Conservation (phyloP, 2,329 filamentous ascomycete species). For the Xylariaceae sp. region DNA sequence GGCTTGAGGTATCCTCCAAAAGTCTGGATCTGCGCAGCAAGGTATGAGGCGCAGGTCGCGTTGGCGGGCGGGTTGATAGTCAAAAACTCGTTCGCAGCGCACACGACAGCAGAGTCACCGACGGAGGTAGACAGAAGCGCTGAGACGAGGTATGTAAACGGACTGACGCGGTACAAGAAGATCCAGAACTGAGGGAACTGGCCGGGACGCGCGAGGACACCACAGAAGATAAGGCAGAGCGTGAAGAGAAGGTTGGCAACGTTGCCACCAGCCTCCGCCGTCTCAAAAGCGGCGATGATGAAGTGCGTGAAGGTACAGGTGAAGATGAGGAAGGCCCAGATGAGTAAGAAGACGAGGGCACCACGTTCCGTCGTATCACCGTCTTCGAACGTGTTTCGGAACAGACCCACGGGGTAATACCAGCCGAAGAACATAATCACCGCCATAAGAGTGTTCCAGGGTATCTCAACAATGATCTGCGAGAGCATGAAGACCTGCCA, state of each 20-base stretch:
- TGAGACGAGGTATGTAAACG: slow-evolving; percentile 68
- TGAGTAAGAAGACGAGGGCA: slow-evolving; percentile 71
- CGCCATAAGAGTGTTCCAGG: slow-evolving; percentile 74
- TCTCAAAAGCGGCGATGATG: slow-evolving; percentile 69
- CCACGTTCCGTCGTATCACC: slow-evolving; percentile 63
- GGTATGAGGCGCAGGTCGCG: slow-evolving; percentile 52
- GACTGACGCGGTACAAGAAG: slow-evolving; percentile 69
- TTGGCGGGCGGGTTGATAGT: slow-evolving; percentile 52
- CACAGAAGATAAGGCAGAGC: slow-evolving; percentile 68
- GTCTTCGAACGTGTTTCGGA: slow-evolving; percentile 60
- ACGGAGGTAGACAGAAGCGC: slow-evolving; percentile 61
- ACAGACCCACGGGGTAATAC: slow-evolving; percentile 81
- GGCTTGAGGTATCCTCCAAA: slow-evolving; percentile 37
- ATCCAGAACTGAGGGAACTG: slow-evolving; percentile 70
- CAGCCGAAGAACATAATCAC: slow-evolving; percentile 74
- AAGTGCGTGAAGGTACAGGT: slow-evolving; percentile 76
- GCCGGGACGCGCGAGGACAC: slow-evolving; percentile 60
- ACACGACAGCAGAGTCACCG: slow-evolving; percentile 54
- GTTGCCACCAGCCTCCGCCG: slow-evolving; percentile 69
- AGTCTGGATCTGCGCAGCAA: slow-evolving; percentile 43
- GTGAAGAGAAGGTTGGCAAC: slow-evolving; percentile 71
- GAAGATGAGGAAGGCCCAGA: slow-evolving; percentile 72
- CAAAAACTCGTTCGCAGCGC: slow-evolving; percentile 60
- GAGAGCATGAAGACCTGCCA: slow-evolving; percentile 83
- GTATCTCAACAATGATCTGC: slow-evolving; percentile 78